Base-by-base conservation (phyloP, 371 early-diverging fungal genomes). In the Funneliformis caledonium region DNA sequence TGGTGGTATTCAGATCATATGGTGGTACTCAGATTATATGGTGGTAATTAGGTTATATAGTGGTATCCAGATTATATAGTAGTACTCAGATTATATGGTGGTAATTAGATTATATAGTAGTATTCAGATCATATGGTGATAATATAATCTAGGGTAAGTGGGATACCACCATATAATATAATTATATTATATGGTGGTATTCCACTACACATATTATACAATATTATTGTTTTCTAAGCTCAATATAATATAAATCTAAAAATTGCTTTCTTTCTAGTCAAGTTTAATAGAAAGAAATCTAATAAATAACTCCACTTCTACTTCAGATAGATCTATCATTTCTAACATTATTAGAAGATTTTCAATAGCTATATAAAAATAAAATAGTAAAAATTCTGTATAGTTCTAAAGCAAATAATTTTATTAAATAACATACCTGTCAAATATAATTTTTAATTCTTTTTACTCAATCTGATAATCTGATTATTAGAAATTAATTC, bases 231-330 rank as follows among this genome's bases (percentile, higher is more conserved):
- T 45, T 4, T 22, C 16, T 43, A 16, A 70, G 7, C 14, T n/a
- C 2, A 37, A 37, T 37, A 56, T 50, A 52, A 12, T 37, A 52
- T n/a, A 80, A 26, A 94, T 97, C 80, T 98, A 98, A 82, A 97
- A 97, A 85, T 98, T 98, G 88, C 90, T 95, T 83, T 98, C 98
- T 84, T 97, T 97, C 94, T 94, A 97, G 2, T 96, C 97, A 0
- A 97, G 97, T 61, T 94, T 94, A 80, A 93, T 94, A 6, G 89
- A 84, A 45, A 98, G 84, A 45, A 88, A 89, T 19, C 96, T 91
- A 19, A 95, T 89, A 19, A 98, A 87, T 45, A 96, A 88, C 83
- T 98, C 98, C 0, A 96, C 89, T 72, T 96, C 94, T 6, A 96
- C 85, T 2, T 85, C 85, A 0, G 86, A 56, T 1, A 78, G 76